Evolutionary conservation across 768 basidiomycete genomes (phyloP).

Genomic region (Boletales sp.): DNA sequence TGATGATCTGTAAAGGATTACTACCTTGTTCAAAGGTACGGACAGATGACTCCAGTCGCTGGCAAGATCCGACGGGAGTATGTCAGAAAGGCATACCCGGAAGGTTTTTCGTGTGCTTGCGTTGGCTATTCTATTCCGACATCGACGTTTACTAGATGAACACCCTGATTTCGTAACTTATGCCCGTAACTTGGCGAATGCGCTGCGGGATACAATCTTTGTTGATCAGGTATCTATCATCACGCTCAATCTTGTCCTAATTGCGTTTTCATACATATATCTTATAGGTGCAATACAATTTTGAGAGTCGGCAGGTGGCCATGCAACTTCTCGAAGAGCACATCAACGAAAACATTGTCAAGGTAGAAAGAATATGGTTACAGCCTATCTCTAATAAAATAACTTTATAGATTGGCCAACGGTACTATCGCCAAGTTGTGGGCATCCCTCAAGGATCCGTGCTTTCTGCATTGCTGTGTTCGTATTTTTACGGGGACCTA

Average conservation of each 20-base stretch:
- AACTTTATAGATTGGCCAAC: slow-evolving; percentile 61
- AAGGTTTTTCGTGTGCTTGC: slow-evolving; percentile 41
- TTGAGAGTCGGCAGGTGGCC: slow-evolving; percentile 52
- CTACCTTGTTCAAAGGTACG: slow-evolving; percentile 71
- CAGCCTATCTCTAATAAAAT: neutral
- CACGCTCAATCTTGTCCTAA: neutral
- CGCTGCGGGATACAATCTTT: slow-evolving; percentile 74
- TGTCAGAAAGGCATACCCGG: slow-evolving; percentile 60
- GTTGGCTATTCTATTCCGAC: neutral
- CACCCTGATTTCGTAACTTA: slow-evolving; percentile 68
- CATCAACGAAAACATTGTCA: slow-evolving; percentile 89
- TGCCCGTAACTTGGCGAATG: slow-evolving; percentile 62
- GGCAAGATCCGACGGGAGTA: slow-evolving; percentile 58
- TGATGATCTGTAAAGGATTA: slow-evolving; percentile 45
- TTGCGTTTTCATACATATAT: neutral
- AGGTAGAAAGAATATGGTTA: slow-evolving; percentile 40
- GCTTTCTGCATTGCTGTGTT: slow-evolving; percentile 91
- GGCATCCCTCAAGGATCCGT: slow-evolving; percentile 98
- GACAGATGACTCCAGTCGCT: slow-evolving; percentile 54
- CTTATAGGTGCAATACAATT: slow-evolving; percentile 49
- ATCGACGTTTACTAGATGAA: slow-evolving; percentile 50
- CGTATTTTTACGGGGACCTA: slow-evolving; percentile 91
- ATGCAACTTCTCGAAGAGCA: slow-evolving; percentile 82
- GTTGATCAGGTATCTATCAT: slow-evolving; percentile 65
- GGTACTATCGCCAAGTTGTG: slow-evolving; percentile 82